phyloP scores from a whole-genome alignment of 805 yeast genomes.

The Kuraishia hungarica region DNA sequence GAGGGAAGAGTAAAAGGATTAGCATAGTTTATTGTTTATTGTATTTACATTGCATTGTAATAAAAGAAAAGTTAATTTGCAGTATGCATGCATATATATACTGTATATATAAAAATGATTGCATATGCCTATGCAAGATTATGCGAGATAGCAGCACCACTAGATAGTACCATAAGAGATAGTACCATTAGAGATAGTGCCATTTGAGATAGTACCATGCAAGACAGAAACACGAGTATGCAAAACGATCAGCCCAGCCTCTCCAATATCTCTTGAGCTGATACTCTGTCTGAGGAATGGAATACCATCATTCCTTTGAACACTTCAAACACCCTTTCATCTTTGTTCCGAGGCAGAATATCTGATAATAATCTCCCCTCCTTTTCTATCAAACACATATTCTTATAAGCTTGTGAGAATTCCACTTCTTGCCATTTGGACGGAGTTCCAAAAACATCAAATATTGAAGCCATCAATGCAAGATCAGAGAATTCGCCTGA shows the following conservation, averaged over 20 bases:
- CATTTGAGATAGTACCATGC: no score
- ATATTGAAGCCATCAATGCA: conserved; percentile 43
- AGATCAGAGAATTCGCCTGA: conserved; percentile 46
- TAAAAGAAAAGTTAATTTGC: no score
- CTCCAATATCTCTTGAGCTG: conserved; percentile 17
- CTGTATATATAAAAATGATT: no score
- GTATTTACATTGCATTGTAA: background rate
- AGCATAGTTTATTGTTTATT: no score
- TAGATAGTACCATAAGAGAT: no score
- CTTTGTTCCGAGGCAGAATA: conserved; percentile 27
- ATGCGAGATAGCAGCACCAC: no score
- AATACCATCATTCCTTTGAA: conserved; percentile 37
- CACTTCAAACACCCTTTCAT: conserved; percentile 12
- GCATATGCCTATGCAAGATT: no score
- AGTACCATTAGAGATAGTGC: no score
- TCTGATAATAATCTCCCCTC: conserved; percentile 11
- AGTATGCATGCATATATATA: no score
- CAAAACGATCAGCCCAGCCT: background rate
- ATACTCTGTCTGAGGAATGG: conserved; percentile 23
- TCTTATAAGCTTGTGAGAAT: conserved; percentile 25
- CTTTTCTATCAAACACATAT: conserved; percentile 19
- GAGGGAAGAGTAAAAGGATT: background rate
- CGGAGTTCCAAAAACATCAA: conserved; percentile 59
- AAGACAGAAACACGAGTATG: no score
- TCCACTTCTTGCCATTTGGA: conserved; percentile 35